phyloP scores from a whole-genome alignment of 2,329 filamentous ascomycete species.

The Chrysoporthe austroafricana region DNA sequence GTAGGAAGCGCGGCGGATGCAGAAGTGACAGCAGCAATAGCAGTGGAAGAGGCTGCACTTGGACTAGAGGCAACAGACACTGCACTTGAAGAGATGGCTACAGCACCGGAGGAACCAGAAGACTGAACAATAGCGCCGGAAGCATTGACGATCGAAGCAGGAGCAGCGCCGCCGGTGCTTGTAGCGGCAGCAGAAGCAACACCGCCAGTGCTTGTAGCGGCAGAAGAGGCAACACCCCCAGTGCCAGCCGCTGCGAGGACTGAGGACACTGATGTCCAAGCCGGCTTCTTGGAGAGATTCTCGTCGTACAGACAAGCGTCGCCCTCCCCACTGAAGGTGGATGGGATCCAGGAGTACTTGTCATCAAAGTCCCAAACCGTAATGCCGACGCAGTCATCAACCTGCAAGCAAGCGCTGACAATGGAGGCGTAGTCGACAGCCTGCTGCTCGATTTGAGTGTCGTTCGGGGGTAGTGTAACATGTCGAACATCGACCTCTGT shows the following conservation, averaged over 20 bases:
- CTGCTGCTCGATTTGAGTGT: conserved; percentile 48
- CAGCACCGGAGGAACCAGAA: background rate
- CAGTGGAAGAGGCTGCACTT: background rate
- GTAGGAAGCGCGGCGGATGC: conserved; percentile 5
- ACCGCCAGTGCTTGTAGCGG: conserved; percentile 12
- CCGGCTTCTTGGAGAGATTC: conserved; percentile 44
- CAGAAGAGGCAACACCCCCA: conserved; percentile 20
- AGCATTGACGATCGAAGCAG: background rate
- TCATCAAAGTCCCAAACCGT: conserved; percentile 49
- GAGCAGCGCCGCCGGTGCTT: conserved; percentile 11
- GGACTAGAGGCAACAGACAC: conserved; percentile 8
- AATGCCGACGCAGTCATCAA: conserved; percentile 44
- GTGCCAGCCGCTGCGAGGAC: conserved; percentile 41
- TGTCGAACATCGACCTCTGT: conserved; percentile 65
- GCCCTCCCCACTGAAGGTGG: conserved; percentile 42
- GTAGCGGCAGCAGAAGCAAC: conserved; percentile 17
- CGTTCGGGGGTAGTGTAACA: conserved; percentile 43
- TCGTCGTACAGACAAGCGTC: conserved; percentile 44
- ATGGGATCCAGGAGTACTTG: conserved; percentile 47
- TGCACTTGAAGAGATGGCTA: background rate
- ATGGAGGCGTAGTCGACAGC: conserved; percentile 48
- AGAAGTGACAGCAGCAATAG: conserved; percentile 9
- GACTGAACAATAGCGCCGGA: background rate
- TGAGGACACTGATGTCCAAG: conserved; percentile 42
- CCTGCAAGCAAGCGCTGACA: conserved; percentile 41